Evolutionary conservation across 164 flowering plant genomes (phyloP), one percentile per base, ranked within the genome.

Genomic region (Tinospora cordifolia): DNA sequence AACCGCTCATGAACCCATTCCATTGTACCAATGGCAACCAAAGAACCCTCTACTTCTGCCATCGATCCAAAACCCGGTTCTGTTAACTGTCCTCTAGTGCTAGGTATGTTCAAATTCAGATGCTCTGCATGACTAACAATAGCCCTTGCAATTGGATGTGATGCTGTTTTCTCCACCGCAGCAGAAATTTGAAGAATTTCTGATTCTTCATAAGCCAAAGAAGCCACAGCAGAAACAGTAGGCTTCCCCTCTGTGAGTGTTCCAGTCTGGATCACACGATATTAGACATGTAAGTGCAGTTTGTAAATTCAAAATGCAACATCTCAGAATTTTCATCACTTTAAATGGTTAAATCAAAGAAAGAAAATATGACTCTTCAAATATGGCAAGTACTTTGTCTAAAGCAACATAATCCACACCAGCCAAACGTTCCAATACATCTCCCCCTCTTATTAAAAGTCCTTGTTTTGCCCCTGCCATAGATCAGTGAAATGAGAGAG

Each of bases 181-280:
- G 97, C 96, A 82, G 98, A 94, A 67, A 93, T 71, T 69, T 74
- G 81, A 64, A 93, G 86, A 75, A 93, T 83, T 71, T 93, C 94
- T 30, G 84, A 71, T 73, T 87, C 91, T 67, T 81, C 83, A 65
- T 85, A 82, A 26, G 62, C 68, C 71, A 84, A 71, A 44, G 96
- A 88, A 69, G 88, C 80, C 49, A 91, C 89, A 76, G 85, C 82
- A 72, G 91, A 78, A 64, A 93, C 97, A 70, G 86, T 58, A 66
- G 98, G 98, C 81, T 82, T 90, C 81, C 98, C 98, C 81, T 90
- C 93, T 64, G 98, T 93, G 5, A 93, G 87, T 36, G 98, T 93
- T 67, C 98, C 98, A 49, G 98, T 93, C 98, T 93, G 86, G 41
- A 63, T 77, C 44, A 46, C 66, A 62, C 63, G 75, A 47, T 63